Evolutionary conservation across 176 grass and related monocot species (phyloP), one percentile per base, ranked within the genome.

Genomic region (Chloris gayana): DNA sequence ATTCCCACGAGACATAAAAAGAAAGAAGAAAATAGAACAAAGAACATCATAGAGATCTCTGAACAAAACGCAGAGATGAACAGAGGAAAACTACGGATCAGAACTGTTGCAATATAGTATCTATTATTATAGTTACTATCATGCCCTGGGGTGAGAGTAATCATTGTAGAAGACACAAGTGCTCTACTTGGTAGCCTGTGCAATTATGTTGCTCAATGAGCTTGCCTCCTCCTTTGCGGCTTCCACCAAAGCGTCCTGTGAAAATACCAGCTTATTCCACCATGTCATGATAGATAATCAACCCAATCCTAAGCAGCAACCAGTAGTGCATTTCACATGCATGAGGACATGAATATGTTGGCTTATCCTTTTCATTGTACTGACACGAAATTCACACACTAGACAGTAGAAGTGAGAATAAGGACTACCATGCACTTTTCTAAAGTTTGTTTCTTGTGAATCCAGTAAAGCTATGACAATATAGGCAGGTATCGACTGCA

Each of bases 181-280:
- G 83, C 80, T 90, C 85, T 94, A 91, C 75, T 85, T 89, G 70
- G 87, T 89, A 69, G 82, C 89, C 81, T 81, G 87, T 45, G 93
- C 85, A 78, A 92, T 95, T 64, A 95, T 92, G 67, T 79, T 92
- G 85, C 89, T 88, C 54, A 88, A 78, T 22, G 93, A 92, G 80
- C 78, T 67, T 68, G 87, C 85, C 78, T 88, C 77, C 78, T 90
- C 89, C 77, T 94, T 85, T 54, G 88, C 88, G 8, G 86, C 87
- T 80, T 94, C 89, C 77, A 92, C 87, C 79, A 95, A 30, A 68
- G 74, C 60, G 79, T 84, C 93, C 89, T 88, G 81, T 65, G 72
- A 84, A 61, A 58, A 51, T 67, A 70, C 47, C 67, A 64, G 58
- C 59, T 82, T 44, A 85, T 81, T 78, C 85, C 69, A 85, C 80